phyloP scores from a whole-genome alignment of 192 early-diverging fungal genomes.

The Backusella morwellensis region DNA sequence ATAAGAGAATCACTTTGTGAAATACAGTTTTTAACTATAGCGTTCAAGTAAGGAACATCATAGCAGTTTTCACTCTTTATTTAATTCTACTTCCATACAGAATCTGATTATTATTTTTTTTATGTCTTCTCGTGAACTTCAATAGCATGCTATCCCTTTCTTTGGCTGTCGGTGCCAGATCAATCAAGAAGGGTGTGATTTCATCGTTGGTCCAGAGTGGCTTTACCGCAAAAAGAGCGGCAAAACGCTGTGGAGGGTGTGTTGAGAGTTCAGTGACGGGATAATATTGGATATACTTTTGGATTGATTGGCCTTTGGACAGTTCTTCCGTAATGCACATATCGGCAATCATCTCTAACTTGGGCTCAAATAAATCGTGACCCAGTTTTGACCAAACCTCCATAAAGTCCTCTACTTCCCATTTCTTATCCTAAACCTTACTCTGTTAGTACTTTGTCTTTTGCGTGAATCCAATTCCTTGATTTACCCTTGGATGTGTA shows the following conservation, averaged over 20 bases:
- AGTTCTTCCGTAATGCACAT: slow-evolving; percentile 15
- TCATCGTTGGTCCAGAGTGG: slow-evolving; percentile 44
- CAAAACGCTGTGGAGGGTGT: slow-evolving; percentile 42
- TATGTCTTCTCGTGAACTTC: slow-evolving; percentile 47
- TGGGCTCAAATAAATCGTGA: slow-evolving; percentile 32
- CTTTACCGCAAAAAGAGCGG: slow-evolving; percentile 41
- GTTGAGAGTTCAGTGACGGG: slow-evolving; percentile 37
- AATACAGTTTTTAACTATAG: too few species aligned
- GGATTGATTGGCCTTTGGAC: slow-evolving; percentile 3
- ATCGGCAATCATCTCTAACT: slow-evolving; percentile 12
- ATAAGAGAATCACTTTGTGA: too few species aligned
- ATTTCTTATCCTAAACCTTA: slow-evolving; percentile 33
- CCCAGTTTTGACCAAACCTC: slow-evolving; percentile 34
- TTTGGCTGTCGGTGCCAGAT: slow-evolving; percentile 47
- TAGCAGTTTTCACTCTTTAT: not conserved
- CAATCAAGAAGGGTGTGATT: slow-evolving; percentile 43
- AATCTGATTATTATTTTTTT: slow-evolving; percentile 24
- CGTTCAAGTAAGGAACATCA: too few species aligned
- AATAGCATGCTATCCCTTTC: slow-evolving; percentile 43
- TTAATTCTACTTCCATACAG: slow-evolving; percentile 48
- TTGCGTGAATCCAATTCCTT: not conserved
- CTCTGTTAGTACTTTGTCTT: not conserved
- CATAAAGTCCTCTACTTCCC: slow-evolving; percentile 43
- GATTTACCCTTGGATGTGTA: slow-evolving; percentile 12
- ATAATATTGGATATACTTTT: slow-evolving; percentile 40